Base-by-base conservation (phyloP, 495 filamentous ascomycete genomes). In the Penicillium coprophilum region DNA sequence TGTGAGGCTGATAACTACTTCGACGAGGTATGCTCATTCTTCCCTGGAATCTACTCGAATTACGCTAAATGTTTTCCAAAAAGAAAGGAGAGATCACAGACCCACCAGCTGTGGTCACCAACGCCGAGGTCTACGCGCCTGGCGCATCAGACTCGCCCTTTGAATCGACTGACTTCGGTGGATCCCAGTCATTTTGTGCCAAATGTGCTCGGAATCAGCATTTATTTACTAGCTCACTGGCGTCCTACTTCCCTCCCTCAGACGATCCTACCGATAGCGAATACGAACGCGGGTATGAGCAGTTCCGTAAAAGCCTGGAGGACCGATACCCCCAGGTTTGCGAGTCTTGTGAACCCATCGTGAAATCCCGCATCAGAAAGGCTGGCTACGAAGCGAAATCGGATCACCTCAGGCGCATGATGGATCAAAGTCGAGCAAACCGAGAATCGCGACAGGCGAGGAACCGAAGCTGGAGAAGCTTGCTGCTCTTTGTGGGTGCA, bases 31-130 rank as follows among this genome's bases (percentile, higher is more conserved):
- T 32, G 69, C 68, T 57, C 38, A 48, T 46, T 52, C 32, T 69
- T 31, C 50, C 44, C 46, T 65, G 46, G 40, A 57, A 28, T 15
- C 36, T 10, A 15, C 1, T 15, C 1, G 11, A 38, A 1, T 12
- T 1, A 34, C 49, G 39, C 54, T 65, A 43, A 31, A 12, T 11
- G 10, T 20, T 38, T 20, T 9, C 11, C 11, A n/a, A 43, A 39
- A 27, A 92, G 88, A 81, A 90, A 67, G 92, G 92, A 63, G 80
- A 92, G 50, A 91, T 96, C 44, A 89, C 87, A 45, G 92, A 96
- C 66, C 90, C 92, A 15, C 91, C 92, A n/a, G 79, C 82, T 28
- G 69, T 79, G 10, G 79, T 75, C 24, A 77, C 73, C 17, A 72
- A 73, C 28, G 55, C 74, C 6, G 53, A 57, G 19, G 56, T 53